phyloP scores from a whole-genome alignment of 108 stramenopile genomes.

The Fragilariopsis cylindrus region DNA sequence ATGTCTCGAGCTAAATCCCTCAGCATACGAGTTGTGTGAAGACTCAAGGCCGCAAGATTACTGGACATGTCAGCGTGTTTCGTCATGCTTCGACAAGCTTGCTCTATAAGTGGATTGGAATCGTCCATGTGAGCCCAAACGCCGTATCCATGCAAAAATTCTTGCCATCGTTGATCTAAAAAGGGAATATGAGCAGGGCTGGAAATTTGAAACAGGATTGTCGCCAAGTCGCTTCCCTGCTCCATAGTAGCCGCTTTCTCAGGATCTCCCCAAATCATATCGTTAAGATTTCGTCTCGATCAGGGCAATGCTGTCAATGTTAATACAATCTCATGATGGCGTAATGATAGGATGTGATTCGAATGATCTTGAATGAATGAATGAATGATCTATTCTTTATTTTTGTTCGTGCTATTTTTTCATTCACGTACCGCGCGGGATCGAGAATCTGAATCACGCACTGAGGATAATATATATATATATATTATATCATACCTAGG shows the following conservation, averaged over 20 bases:
- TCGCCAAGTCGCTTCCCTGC: slow-evolving; percentile 43
- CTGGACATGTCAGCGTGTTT: slow-evolving; percentile 56
- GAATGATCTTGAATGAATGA: too few species aligned
- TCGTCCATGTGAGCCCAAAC: slow-evolving; percentile 77
- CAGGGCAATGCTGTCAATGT: too few species aligned
- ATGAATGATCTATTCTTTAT: too few species aligned
- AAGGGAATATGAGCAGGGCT: slow-evolving; percentile 74
- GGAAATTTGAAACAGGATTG: slow-evolving; percentile 61
- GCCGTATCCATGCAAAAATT: slow-evolving; percentile 68
- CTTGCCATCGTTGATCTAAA: slow-evolving; percentile 77
- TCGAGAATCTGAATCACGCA: too few species aligned
- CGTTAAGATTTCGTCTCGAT: neutral
- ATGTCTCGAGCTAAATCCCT: slow-evolving; percentile 49
- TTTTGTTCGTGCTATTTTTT: too few species aligned
- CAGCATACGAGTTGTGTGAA: slow-evolving; percentile 74
- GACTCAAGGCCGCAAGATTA: slow-evolving; percentile 72
- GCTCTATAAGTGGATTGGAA: slow-evolving; percentile 34
- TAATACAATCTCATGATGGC: too few species aligned
- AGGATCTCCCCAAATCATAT: slow-evolving; percentile 62
- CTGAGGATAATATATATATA: too few species aligned
- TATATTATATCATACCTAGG: too few species aligned
- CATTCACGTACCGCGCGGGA: too few species aligned
- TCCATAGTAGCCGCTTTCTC: slow-evolving; percentile 44
- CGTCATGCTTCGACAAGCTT: slow-evolving; percentile 55
- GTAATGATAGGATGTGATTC: too few species aligned